Percentiles rank a stretch among this genome's conserved stretches.
These are phyloP conservation scores for Myotisia sp. DNA, from an alignment of 2,329 filamentous ascomycete genomes.

Conservation along the genomic window DNA sequence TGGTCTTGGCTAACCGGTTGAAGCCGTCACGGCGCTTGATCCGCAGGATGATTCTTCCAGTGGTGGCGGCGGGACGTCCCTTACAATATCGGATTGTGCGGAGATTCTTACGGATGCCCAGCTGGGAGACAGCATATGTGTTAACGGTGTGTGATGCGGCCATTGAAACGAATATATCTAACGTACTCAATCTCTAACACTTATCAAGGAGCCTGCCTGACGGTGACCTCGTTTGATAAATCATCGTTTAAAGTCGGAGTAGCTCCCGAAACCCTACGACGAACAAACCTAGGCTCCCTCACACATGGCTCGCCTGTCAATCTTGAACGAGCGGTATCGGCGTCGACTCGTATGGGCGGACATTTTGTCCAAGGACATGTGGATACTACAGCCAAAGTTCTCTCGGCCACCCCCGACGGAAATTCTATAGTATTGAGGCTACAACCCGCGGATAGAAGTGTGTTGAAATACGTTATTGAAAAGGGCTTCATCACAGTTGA, in stretches of 20 bases:
- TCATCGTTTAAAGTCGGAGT: slow-evolving; percentile 76
- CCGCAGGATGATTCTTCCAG: slow-evolving; percentile 57
- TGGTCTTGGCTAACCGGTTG: neutral
- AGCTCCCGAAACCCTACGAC: slow-evolving; percentile 85
- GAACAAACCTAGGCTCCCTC: slow-evolving; percentile 82
- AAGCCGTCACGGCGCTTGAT: slow-evolving; percentile 66
- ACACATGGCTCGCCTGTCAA: slow-evolving; percentile 58
- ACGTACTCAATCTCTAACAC: neutral
- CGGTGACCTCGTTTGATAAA: slow-evolving; percentile 58
- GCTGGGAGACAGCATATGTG: slow-evolving; percentile 81
- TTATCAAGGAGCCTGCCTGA: slow-evolving; percentile 60
- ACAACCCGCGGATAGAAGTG: slow-evolving; percentile 50
- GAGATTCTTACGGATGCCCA: slow-evolving; percentile 70
- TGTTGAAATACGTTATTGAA: slow-evolving; percentile 81
- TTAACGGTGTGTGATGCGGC: slow-evolving; percentile 61
- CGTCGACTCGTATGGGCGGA: slow-evolving; percentile 87
- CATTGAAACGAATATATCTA: neutral
- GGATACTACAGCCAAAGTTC: slow-evolving; percentile 69
- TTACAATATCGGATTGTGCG: slow-evolving; percentile 66
- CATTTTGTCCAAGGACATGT: slow-evolving; percentile 98
- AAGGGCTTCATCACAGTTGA: slow-evolving; percentile 94
- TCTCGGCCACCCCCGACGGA: slow-evolving; percentile 61
- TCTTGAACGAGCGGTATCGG: slow-evolving; percentile 82
- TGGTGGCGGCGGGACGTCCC: slow-evolving; percentile 67
- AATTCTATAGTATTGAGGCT: slow-evolving; percentile 83